phyloP scores from a whole-genome alignment of 2,329 filamentous ascomycete species.

The Escovopsis sp. region DNA sequence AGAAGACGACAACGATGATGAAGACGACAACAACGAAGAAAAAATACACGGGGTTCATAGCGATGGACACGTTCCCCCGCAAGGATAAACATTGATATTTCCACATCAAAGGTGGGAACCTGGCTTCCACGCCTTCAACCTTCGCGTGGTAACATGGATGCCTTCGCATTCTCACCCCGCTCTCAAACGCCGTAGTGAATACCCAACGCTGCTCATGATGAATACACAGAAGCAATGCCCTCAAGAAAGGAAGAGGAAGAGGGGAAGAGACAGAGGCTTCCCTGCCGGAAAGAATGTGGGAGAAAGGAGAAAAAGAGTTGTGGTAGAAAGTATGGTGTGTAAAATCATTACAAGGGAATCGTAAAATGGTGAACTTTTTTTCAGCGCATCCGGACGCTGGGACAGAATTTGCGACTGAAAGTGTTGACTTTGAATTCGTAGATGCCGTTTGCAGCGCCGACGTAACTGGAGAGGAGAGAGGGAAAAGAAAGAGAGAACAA shows the following conservation, averaged over 20 bases:
- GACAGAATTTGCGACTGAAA: constrained; percentile 41
- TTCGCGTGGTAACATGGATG: background rate
- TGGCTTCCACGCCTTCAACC: background rate
- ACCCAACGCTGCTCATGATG: background rate
- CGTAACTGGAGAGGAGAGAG: constrained; percentile 35
- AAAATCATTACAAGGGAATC: no score
- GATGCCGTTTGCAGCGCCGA: constrained; percentile 56
- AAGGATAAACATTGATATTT: constrained; percentile 1
- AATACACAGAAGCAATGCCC: no score
- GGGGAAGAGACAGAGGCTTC: no score
- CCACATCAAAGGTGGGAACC: constrained; percentile 3
- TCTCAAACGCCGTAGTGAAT: constrained; percentile 2
- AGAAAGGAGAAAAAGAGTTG: background rate
- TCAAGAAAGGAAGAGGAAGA: background rate
- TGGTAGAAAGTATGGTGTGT: background rate
- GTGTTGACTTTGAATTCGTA: constrained; percentile 58
- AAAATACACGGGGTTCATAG: no score
- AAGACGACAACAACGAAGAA: no score
- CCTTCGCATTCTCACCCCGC: constrained; percentile 1
- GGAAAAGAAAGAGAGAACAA: no score
- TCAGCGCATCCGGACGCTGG: constrained; percentile 37
- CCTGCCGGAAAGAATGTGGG: no score
- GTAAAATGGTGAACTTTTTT: no score
- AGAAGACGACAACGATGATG: no score
- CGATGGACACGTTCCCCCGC: no score